A percentile compares a stretch with the other conserved stretches of the same genome.
Conservation (phyloP, 2,329 filamentous ascomycete species). For the Apiospora malaysiana region DNA sequence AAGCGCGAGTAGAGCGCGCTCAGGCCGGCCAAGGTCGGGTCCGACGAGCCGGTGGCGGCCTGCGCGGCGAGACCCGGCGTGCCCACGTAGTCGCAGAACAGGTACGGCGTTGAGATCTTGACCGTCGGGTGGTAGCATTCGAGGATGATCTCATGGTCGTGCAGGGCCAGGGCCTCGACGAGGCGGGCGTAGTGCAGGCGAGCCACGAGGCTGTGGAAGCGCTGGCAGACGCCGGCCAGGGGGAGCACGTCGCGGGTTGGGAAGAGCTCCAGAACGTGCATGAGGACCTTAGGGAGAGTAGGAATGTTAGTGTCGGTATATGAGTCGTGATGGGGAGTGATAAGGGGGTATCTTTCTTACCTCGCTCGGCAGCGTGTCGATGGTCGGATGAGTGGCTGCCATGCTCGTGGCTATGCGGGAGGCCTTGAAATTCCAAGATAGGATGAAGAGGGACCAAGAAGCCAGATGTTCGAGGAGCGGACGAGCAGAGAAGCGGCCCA, state of each 20-base stretch:
- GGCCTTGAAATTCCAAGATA: not conserved
- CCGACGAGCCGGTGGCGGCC: constrained; percentile 27
- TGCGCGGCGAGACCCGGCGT: constrained; percentile 60
- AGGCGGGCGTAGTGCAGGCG: constrained; percentile 70
- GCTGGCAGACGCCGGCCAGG: constrained; percentile 63
- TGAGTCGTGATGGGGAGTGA: not conserved
- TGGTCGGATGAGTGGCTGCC: not conserved
- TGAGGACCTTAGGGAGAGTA: constrained; percentile 50
- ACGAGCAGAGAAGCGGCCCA: not conserved
- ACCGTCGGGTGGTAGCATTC: constrained; percentile 79
- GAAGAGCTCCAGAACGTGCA: constrained; percentile 55
- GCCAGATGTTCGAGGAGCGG: not conserved
- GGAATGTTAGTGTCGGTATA: not conserved
- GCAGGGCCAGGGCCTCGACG: constrained; percentile 60
- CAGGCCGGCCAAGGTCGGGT: constrained; percentile 48
- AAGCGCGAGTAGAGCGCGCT: constrained; percentile 72
- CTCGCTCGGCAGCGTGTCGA: constrained; percentile 20
- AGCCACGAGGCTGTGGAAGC: constrained; percentile 67
- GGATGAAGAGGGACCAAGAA: not conserved
- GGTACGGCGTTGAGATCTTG: constrained; percentile 70
- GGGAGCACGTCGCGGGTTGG: constrained; percentile 59
- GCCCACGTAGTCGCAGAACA: constrained; percentile 69
- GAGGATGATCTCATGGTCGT: constrained; percentile 72
- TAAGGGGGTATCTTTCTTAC: not conserved
- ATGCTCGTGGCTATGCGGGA: not conserved